phyloP scores from a whole-genome alignment of 331 rosid species.

The Rosa hybrid region DNA sequence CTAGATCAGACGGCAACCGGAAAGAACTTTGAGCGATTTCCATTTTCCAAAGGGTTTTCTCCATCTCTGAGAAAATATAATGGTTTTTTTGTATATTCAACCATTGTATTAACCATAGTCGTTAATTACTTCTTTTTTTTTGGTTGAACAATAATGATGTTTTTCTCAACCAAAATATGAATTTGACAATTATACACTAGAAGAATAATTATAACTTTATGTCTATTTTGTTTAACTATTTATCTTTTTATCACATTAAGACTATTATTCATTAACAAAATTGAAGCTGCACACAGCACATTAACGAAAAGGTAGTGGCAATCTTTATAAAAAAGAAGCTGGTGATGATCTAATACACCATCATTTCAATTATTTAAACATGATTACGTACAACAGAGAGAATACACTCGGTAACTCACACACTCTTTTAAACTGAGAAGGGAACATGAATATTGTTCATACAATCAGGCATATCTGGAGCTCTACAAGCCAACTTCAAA shows the following conservation, averaged over 20 bases:
- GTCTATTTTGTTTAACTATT: too few relatives aligned
- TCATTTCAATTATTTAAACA: not conserved
- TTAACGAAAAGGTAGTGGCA: not conserved
- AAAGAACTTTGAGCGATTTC: too few relatives aligned
- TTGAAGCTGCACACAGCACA: not conserved
- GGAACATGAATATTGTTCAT: not conserved
- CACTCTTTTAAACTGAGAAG: not conserved
- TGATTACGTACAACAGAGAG: not conserved
- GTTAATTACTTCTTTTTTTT: too few relatives aligned
- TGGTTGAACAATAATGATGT: not conserved
- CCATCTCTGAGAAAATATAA: too few relatives aligned
- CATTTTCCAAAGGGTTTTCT: too few relatives aligned
- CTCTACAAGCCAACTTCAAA: not conserved
- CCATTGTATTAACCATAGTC: too few relatives aligned
- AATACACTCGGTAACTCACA: not conserved
- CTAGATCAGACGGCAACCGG: too few relatives aligned
- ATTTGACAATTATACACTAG: not conserved
- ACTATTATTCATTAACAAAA: not conserved
- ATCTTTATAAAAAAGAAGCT: not conserved
- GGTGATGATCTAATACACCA: not conserved
- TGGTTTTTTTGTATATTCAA: too few relatives aligned
- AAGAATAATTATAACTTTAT: not conserved
- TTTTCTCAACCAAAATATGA: not conserved
- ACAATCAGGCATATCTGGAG: not conserved
- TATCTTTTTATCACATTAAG: not conserved